A percentile compares a stretch with the other conserved stretches of the same genome.
Conservation (phyloP, 208 protist species). For the Crithidia bombi region DNA sequence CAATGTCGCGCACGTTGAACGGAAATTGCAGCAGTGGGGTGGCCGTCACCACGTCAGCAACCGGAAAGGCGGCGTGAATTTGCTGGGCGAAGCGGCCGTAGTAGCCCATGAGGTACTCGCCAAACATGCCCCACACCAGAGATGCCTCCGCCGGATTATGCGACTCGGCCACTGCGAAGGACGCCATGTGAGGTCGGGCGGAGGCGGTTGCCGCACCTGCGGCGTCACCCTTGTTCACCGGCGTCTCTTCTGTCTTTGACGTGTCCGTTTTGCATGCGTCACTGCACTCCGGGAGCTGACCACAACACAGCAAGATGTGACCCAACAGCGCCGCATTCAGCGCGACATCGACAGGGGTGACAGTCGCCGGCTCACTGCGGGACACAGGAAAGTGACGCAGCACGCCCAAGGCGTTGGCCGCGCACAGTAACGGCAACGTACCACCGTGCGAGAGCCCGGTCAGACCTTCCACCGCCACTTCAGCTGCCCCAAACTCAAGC, state of each 20-base stretch:
- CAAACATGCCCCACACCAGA: constrained; percentile 83
- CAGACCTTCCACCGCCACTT: constrained; percentile 11
- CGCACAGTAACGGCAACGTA: constrained; percentile 50
- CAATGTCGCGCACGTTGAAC: constrained; percentile 27
- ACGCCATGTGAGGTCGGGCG: constrained; percentile 19
- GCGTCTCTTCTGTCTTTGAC: constrained; percentile 9
- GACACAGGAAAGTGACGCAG: constrained; percentile 48
- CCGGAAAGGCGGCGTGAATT: constrained; percentile 42
- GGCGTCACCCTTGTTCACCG: not conserved
- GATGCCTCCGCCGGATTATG: constrained; percentile 17
- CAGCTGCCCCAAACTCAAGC: constrained; percentile 48
- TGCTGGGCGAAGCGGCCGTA: constrained; percentile 45
- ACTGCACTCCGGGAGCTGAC: constrained; percentile 22
- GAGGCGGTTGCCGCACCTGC: not conserved
- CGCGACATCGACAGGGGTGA: constrained; percentile 74
- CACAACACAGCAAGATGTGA: constrained; percentile 13
- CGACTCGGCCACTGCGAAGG: constrained; percentile 32
- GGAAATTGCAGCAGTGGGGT: constrained; percentile 36
- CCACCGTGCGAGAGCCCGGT: constrained; percentile 23
- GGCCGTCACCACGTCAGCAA: constrained; percentile 25
- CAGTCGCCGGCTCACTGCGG: constrained; percentile 37
- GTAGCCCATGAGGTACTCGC: constrained; percentile 79
- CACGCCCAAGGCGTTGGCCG: constrained; percentile 63
- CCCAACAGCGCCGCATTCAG: constrained; percentile 51
- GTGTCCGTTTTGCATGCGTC: not conserved